Percentiles rank a stretch among this genome's conserved stretches.
phyloP scores from a whole-genome alignment of 495 filamentous ascomycete genomes.

The Peziza echinospora region DNA sequence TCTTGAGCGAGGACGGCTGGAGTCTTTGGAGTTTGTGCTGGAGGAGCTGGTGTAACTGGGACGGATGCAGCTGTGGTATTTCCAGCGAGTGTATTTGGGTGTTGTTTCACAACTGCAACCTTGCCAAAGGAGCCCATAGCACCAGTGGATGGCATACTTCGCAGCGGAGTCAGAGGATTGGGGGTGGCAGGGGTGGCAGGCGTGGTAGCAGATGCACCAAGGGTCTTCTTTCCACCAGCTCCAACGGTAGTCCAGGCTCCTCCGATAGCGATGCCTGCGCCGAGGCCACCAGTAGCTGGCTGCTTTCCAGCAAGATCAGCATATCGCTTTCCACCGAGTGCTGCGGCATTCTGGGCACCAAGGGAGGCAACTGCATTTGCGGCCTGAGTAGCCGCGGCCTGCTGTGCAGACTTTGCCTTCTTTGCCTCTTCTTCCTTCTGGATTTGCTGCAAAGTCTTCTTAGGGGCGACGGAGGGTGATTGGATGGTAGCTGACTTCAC shows the following conservation, averaged over 20 bases:
- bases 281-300: conserved; percentile 20
- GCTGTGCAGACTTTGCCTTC: conserved; percentile 41
- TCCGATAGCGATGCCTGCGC: conserved; percentile 22
- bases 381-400: conserved; percentile 35
- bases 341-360: conserved; percentile 18
- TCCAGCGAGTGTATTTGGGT: conserved; percentile 21
- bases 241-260: conserved; percentile 97
- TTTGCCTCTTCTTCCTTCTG: conserved; percentile 88
- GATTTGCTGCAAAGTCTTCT: conserved; percentile 89
- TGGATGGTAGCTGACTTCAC: conserved; percentile 24
- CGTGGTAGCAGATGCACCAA: conserved; percentile 24
- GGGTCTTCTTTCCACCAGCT: conserved; percentile 60
- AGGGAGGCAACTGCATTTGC: conserved; percentile 26
- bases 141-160: conserved; percentile 24
- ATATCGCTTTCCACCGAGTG: conserved; percentile 61
- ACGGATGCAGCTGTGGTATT: conserved; percentile 17
- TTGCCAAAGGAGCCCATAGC: conserved; percentile 20
- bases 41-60: conserved; percentile 4
- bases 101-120: conserved; percentile 19
- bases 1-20: conserved; percentile 45
- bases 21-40: conserved; percentile 17
- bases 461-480: conserved; percentile 22
- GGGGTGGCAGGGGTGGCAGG: conserved; percentile 25
- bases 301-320: conserved; percentile 82
- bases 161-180: conserved; percentile 35